Conservation (phyloP, 768 basidiomycete species). For the Asterophora lycoperdoides region DNA sequence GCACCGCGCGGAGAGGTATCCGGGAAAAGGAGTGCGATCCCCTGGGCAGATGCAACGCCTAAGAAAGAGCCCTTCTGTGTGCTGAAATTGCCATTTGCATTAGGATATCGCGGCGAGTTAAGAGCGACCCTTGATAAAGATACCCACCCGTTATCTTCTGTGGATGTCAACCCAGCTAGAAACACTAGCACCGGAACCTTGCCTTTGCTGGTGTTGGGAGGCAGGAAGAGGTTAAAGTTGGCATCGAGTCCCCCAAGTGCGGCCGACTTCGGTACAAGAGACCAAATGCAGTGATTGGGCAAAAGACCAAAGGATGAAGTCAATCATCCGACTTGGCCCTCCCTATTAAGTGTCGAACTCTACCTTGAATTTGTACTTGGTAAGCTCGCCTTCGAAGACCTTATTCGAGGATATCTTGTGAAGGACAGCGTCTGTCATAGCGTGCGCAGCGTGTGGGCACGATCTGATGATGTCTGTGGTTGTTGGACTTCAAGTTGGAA, state of each 20-base stretch:
- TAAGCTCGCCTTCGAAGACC: slow-evolving; percentile 73
- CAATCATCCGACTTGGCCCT: background rate
- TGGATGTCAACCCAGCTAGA: slow-evolving; percentile 86
- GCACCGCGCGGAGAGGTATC: slow-evolving; percentile 96
- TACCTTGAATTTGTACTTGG: slow-evolving; percentile 84
- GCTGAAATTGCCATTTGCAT: slow-evolving; percentile 31
- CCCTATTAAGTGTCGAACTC: slow-evolving; percentile 9
- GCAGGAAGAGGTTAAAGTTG: slow-evolving; percentile 88
- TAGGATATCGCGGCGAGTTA: background rate
- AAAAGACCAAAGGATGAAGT: background rate
- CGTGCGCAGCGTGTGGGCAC: background rate
- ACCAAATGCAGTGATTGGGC: background rate
- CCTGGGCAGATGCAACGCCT: slow-evolving; percentile 76
- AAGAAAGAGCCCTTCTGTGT: slow-evolving; percentile 94
- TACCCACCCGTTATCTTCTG: slow-evolving; percentile 85
- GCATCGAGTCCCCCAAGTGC: slow-evolving; percentile 67
- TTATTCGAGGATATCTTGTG: slow-evolving; percentile 74
- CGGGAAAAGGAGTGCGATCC: slow-evolving; percentile 89
- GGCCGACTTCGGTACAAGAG: slow-evolving; percentile 45
- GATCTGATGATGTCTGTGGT: background rate
- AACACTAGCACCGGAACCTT: slow-evolving; percentile 74
- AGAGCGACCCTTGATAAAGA: background rate
- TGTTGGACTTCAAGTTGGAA: background rate
- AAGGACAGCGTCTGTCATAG: slow-evolving; percentile 27
- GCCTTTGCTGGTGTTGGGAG: slow-evolving; percentile 45